Conservation (phyloP, 345 rosid genomes). For the Salix koriyanagi region DNA sequence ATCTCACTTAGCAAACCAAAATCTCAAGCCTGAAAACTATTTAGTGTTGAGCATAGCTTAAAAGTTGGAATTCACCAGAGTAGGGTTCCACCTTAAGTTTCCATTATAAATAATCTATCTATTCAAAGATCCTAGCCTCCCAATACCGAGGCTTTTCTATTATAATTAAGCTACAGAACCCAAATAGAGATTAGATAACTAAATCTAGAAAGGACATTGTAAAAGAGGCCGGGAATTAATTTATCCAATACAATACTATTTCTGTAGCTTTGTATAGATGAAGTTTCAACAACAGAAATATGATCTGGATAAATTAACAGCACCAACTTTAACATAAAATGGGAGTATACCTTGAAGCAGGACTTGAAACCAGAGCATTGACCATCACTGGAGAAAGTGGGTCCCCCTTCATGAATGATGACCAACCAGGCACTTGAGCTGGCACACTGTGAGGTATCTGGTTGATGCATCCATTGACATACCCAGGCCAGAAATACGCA, state of each 20-base stretch:
- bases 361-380: conserved; percentile 64
- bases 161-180: conserved; percentile 1
- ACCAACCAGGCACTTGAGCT: conserved; percentile 66
- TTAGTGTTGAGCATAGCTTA: neutral
- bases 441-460: conserved; percentile 56
- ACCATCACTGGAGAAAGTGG: conserved; percentile 60
- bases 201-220: conserved; percentile 1
- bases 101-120: neutral
- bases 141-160: neutral
- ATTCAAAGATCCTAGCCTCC: conserved; percentile 9
- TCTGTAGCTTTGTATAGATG: neutral
- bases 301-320: neutral
- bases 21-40: neutral
- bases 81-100: too few species aligned
- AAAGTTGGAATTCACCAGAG: neutral
- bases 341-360: conserved; percentile 75
- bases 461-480: conserved; percentile 49
- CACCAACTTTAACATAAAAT: conserved; percentile 3
- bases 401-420: conserved; percentile 78
- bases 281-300: neutral
- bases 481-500: conserved; percentile 90
- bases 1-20: neutral
- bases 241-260: neutral
- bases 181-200: neutral
- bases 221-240: neutral